Evolutionary conservation across 176 grass and related monocot species (phyloP).

Genomic region (Areca catechu): DNA sequence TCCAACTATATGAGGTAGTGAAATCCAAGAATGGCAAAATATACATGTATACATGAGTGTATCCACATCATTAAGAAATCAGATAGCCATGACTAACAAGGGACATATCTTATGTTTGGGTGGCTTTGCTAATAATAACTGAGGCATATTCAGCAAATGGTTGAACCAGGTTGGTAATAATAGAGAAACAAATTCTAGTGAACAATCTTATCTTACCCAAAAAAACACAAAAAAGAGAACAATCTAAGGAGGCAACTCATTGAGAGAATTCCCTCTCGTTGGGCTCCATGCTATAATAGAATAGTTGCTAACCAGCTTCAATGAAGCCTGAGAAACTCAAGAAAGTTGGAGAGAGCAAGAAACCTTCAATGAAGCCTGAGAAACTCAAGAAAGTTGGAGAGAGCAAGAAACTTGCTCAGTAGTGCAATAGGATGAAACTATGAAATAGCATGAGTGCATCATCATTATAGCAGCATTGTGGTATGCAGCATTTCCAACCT

Average conservation of each 20-base stretch:
- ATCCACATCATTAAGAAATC: too few relatives aligned
- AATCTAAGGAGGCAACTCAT: constrained; percentile 70
- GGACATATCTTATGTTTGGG: constrained; percentile 20
- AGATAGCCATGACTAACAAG: too few relatives aligned
- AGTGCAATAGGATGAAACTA: background rate
- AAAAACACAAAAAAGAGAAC: too few relatives aligned
- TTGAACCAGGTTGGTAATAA: too few relatives aligned
- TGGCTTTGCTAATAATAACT: constrained; percentile 38
- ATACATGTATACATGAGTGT: too few relatives aligned
- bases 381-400: background rate
- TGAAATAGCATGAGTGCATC: too few relatives aligned
- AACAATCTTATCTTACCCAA: too few relatives aligned
- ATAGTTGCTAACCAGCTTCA: constrained; percentile 66
- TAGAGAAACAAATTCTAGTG: too few relatives aligned
- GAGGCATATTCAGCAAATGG: constrained; percentile 51
- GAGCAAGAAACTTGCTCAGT: background rate
- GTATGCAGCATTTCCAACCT: constrained; percentile 95
- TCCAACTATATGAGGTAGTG: too few relatives aligned
- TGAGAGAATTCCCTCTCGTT: constrained; percentile 55
- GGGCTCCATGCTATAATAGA: constrained; percentile 59
- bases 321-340: constrained; percentile 41
- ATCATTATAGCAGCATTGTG: constrained; percentile 61
- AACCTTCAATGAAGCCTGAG: constrained; percentile 73
- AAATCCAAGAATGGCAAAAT: too few relatives aligned
- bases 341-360: too few relatives aligned